Conservation (phyloP, 805 yeast species). For the Schwanniomyces polymorphus region DNA sequence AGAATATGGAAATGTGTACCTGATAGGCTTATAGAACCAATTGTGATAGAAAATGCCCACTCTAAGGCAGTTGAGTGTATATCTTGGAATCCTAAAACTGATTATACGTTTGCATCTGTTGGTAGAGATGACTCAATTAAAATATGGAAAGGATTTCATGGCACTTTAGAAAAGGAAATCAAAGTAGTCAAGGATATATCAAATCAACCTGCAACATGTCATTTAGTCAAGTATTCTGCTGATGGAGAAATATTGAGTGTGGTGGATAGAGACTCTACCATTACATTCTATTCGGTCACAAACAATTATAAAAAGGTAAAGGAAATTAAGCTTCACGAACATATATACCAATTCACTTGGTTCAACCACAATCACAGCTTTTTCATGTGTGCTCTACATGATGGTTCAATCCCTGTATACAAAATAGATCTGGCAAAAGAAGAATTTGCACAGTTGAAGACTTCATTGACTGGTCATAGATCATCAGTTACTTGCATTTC, state of each 20-base stretch:
- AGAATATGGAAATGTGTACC: constrained; percentile 37
- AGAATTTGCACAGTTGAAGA: constrained; percentile 4
- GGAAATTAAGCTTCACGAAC: constrained; percentile 20
- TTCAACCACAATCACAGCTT: constrained; percentile 38
- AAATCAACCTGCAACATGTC: constrained; percentile 9
- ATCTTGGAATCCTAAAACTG: constrained; percentile 50
- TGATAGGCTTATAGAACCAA: constrained; percentile 34
- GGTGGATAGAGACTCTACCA: constrained; percentile 37
- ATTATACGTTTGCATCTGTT: constrained; percentile 47
- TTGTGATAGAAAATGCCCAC: constrained; percentile 43
- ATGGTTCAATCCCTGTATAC: constrained; percentile 42
- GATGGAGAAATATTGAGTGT: constrained; percentile 50
- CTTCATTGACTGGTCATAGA: constrained; percentile 43
- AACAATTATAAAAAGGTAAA: constrained; percentile 27
- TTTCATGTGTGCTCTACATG: constrained; percentile 41
- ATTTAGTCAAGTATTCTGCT: constrained; percentile 37
- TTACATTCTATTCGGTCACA: constrained; percentile 34
- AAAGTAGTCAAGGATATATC: constrained; percentile 17
- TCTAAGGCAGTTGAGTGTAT: constrained; percentile 37
- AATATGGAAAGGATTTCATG: constrained; percentile 45
- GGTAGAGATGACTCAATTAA: constrained; percentile 48
- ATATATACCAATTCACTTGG: constrained; percentile 46
- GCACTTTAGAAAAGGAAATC: constrained; percentile 29
- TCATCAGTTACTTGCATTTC: constrained; percentile 48
- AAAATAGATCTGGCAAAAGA: constrained; percentile 8